Conservation (phyloP, 768 basidiomycete species). For the Pleurotus djamor region DNA sequence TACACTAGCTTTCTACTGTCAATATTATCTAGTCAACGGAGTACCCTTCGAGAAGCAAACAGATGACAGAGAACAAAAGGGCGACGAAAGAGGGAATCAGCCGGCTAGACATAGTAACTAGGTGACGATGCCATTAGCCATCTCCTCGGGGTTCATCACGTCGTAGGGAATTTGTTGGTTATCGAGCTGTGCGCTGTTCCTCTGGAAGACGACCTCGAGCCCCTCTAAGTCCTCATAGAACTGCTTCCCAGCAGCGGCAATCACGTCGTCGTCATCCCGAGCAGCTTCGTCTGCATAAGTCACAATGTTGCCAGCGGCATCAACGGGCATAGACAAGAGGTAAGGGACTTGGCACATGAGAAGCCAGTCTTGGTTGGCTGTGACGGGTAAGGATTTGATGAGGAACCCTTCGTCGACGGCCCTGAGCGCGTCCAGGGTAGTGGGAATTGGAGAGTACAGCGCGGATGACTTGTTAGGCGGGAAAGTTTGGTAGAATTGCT, state of each 20-base stretch:
- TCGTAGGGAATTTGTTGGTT: conserved; percentile 24
- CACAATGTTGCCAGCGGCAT: conserved; percentile 19
- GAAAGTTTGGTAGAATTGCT: conserved; percentile 29
- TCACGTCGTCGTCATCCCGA: conserved; percentile 4
- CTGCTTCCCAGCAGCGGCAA: conserved; percentile 20
- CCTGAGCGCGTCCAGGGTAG: conserved; percentile 15
- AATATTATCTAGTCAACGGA: too few relatives aligned
- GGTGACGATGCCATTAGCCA: conserved; percentile 24
- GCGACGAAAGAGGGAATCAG: too few relatives aligned
- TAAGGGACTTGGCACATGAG: conserved; percentile 26
- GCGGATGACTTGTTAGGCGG: conserved; percentile 26
- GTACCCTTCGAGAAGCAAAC: too few relatives aligned
- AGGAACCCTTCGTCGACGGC: conserved; percentile 15
- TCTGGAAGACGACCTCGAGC: conserved; percentile 12
- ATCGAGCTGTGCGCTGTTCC: conserved; percentile 20
- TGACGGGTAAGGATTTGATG: conserved; percentile 19
- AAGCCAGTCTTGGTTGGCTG: conserved; percentile 19
- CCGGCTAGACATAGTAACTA: not conserved
- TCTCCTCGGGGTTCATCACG: conserved; percentile 23
- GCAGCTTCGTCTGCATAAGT: conserved; percentile 16
- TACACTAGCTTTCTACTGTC: too few relatives aligned
- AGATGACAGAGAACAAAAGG: too few relatives aligned
- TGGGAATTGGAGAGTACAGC: conserved; percentile 19
- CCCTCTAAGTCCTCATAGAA: conserved; percentile 15
- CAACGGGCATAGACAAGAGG: conserved; percentile 21